Base-by-base conservation (phyloP, 495 filamentous ascomycete species). In the Echria macrotheca region DNA sequence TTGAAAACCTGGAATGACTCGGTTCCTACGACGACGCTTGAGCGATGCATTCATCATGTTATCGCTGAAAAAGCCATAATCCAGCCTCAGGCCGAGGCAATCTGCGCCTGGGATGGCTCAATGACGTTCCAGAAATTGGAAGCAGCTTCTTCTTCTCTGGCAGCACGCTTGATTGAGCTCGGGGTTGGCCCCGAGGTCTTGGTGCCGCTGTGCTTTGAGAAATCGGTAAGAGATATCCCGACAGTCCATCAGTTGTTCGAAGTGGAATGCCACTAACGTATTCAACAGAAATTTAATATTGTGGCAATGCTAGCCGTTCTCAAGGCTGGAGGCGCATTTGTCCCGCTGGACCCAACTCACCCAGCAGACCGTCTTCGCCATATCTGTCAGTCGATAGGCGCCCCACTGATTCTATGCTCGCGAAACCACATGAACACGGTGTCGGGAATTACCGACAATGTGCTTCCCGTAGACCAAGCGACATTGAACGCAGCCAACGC, bases 201-300 rank as follows among this genome's bases (percentile, higher is more conserved):
- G 1, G 74, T 84, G 1, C 77, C 78, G 2, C 56, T 85, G 0
- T 79, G 73, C 47, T 66, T 82, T 24, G 71, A 77, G 33, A 85
- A 83, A 43, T 81, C 77, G 5, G 63, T 71, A 21, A 29, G 54
- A 53, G 9, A n/a, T 79, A 6, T 4, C 10, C 37, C 22, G 11
- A n/a, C n/a, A n/a, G n/a, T n/a, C n/a, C n/a, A n/a, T n/a, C n/a
- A n/a, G n/a, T n/a, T n/a, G n/a, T n/a, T n/a, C n/a, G n/a, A n/a
- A n/a, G n/a, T n/a, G n/a, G n/a, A n/a, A n/a, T n/a, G n/a, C n/a
- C n/a, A n/a, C n/a, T n/a, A n/a, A n/a, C n/a, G n/a, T n/a, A n/a
- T n/a, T n/a, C n/a, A n/a, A 5, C n/a, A 47, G 49, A 61, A 58
- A 58, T 80, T 69, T 68, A 73, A 72, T 4, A 57, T 81, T 19